Evolutionary conservation across 1,284 basidiomycete species (phyloP).

Genomic region (Pyrrhoderma noxium): DNA sequence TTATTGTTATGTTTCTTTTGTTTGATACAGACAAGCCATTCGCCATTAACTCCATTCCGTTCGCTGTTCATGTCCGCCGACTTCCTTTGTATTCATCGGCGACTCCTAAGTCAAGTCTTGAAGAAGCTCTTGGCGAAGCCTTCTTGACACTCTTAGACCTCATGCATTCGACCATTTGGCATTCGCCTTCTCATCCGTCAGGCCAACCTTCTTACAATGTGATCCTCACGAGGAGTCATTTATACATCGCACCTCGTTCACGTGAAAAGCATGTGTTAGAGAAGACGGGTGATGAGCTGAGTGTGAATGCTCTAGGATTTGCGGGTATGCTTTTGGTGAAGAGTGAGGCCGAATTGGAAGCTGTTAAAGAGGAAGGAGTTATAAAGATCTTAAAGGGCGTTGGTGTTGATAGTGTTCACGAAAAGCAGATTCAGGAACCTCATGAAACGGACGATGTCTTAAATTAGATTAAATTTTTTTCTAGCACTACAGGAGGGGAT

Average conservation of each 20-base stretch:
- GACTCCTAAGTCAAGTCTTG: slow-evolving; percentile 41
- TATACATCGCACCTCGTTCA: slow-evolving; percentile 75
- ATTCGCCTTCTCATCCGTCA: slow-evolving; percentile 49
- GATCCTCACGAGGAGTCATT: slow-evolving; percentile 73
- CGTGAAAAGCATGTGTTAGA: slow-evolving; percentile 45
- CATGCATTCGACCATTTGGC: slow-evolving; percentile 66
- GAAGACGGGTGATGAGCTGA: slow-evolving; percentile 48
- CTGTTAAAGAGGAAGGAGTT: slow-evolving; percentile 54
- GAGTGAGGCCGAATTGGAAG: slow-evolving; percentile 64
- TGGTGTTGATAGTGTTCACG: slow-evolving; percentile 58
- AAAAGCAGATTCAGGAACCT: slow-evolving; percentile 37
- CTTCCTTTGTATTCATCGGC: slow-evolving; percentile 41
- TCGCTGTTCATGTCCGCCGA: slow-evolving; percentile 73
- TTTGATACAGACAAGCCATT: slow-evolving; percentile 61
- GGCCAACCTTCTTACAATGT: slow-evolving; percentile 76
- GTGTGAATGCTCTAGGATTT: slow-evolving; percentile 81
- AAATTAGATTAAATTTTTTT: background rate
- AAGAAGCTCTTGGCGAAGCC: slow-evolving; percentile 49
- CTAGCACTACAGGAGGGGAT: too few relatives aligned
- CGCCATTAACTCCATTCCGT: slow-evolving; percentile 57
- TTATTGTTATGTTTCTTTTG: too few relatives aligned
- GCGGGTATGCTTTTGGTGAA: slow-evolving; percentile 81
- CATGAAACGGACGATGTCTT: slow-evolving; percentile 15
- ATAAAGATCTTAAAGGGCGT: slow-evolving; percentile 54
- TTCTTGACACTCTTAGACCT: slow-evolving; percentile 76